phyloP scores from a whole-genome alignment of 306 rosid species.

The Alnus rubra region DNA sequence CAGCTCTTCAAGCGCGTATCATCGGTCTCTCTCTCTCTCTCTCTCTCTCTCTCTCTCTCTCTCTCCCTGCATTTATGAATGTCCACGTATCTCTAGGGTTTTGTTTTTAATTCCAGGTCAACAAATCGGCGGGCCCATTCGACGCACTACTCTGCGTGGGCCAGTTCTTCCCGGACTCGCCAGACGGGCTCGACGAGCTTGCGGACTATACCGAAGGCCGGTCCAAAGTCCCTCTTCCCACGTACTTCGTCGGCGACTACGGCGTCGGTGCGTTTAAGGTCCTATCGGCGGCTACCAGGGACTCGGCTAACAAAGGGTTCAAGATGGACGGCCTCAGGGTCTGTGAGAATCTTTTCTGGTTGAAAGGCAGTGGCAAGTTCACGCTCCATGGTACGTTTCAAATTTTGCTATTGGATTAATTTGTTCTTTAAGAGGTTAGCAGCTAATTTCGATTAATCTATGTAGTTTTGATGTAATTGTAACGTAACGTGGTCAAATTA shows the following conservation, averaged over 20 bases:
- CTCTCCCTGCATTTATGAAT: neutral
- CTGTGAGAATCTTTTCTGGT: conserved; percentile 78
- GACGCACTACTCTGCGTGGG: conserved; percentile 90
- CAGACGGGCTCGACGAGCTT: conserved; percentile 64
- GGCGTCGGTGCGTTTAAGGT: conserved; percentile 78
- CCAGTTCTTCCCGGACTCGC: conserved; percentile 87
- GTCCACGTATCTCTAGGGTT: conserved; percentile 23
- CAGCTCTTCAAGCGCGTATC: conserved; percentile 91
- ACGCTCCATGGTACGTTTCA: conserved; percentile 53
- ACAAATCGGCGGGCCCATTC: conserved; percentile 96
- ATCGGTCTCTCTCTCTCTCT: conserved; percentile 48
- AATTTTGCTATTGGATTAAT: neutral
- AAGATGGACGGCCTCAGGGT: conserved; percentile 87
- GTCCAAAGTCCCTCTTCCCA: conserved; percentile 64
- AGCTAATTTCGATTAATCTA: neutral
- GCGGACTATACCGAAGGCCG: conserved; percentile 63
- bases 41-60: conserved; percentile 2
- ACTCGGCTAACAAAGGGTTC: conserved; percentile 65
- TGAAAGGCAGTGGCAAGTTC: conserved; percentile 96
- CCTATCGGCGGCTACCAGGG: conserved; percentile 60
- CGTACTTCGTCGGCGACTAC: conserved; percentile 91
- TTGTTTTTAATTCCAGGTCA: conserved; percentile 50
- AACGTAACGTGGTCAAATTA: neutral
- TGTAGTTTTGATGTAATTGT: neutral
- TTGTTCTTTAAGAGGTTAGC: neutral